Base-by-base conservation (phyloP, 352 stramenopile genomes). In the Halophytophthora polymorphica region DNA sequence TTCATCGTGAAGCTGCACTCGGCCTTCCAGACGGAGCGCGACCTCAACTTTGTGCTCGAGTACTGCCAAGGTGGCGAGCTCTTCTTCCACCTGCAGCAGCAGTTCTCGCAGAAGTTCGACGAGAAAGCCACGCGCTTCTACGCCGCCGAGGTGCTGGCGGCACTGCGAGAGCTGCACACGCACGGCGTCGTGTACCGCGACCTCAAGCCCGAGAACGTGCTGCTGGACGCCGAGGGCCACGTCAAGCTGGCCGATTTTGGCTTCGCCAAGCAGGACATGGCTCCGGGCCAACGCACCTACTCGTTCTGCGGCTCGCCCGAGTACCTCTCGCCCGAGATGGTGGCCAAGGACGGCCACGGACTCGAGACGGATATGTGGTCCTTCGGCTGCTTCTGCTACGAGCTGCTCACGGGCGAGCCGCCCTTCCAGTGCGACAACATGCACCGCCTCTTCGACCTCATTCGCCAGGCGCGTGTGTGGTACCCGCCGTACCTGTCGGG, bases 321-420 rank as follows among this genome's bases (percentile, higher is more conserved):
- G 64, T 93, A 93, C 37, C 52, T 93, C 22, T 93, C 83, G 25
- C 83, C 83, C n/a, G 83, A 93, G 58, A 93, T 93, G 83, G 82
- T 90, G 37, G 58, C 61, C 43, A 84, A 85, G 28, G 39, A 75
- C 29, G 83, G 83, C 41, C 83, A 93, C 35, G 73, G 76, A 34
- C 67, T 90, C 23, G 71, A 86, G 53, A 93, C 83, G 5, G 83
- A 93, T 64, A 86, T 93, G 72, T 93, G 83, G 83, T 91, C 83
- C 6, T 91, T 90, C 45, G 83, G 83, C 54, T 93, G 83, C 76
- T 90, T 93, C 52, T 72, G 74, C 48, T 93, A 86, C 57, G 83
- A 93, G 52, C 64, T 93, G 18, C 62, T 90, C 12, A 88, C 81
- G 11, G 83, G 83, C 34, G 58, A 67, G 4, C 83, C 83, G 21